These are phyloP conservation scores for Scytalidium sp. DNA, from an alignment of 2,329 filamentous ascomycete genomes.

Conservation along the genomic window DNA sequence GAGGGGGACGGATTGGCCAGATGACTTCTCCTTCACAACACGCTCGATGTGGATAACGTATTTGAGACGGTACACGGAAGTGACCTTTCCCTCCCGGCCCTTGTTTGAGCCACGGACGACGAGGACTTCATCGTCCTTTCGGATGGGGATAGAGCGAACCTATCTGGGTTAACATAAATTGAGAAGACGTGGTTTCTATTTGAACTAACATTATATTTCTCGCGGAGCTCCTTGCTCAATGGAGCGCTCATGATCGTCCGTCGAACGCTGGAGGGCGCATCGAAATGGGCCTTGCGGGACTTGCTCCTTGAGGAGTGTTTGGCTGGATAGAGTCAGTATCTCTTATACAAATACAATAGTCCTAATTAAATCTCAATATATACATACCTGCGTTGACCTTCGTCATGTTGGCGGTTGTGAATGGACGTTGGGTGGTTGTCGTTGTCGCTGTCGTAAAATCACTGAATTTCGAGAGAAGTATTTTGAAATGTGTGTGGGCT, in stretches of 20 bases:
- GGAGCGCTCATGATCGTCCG: conserved; percentile 96
- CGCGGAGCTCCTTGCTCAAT: conserved; percentile 93
- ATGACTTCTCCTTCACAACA: conserved; percentile 94
- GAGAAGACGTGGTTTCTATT: neutral
- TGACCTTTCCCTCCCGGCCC: conserved; percentile 98
- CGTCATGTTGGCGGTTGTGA: conserved; percentile 56
- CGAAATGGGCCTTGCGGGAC: conserved; percentile 98
- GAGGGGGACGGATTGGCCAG: conserved; percentile 92
- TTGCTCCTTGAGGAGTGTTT: conserved; percentile 89
- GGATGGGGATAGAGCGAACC: conserved; percentile 94
- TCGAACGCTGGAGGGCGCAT: conserved; percentile 89
- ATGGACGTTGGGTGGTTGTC: conserved; percentile 18
- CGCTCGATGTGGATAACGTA: conserved; percentile 97
- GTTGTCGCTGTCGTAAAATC: conserved; percentile 8
- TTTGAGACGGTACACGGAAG: conserved; percentile 96
- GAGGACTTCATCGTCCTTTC: conserved; percentile 94
- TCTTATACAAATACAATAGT: conserved; percentile 5
- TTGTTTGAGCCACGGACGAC: conserved; percentile 94
- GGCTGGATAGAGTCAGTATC: conserved; percentile 37
- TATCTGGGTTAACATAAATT: conserved; percentile 33
- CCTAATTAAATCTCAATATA: conserved; percentile 3
- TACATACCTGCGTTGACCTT: conserved; percentile 63
- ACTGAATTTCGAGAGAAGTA: neutral
- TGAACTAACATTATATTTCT: conserved; percentile 91
- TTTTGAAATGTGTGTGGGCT: neutral